Conservation (phyloP, 352 stramenopile species). For the Aphanomyces astaci region DNA sequence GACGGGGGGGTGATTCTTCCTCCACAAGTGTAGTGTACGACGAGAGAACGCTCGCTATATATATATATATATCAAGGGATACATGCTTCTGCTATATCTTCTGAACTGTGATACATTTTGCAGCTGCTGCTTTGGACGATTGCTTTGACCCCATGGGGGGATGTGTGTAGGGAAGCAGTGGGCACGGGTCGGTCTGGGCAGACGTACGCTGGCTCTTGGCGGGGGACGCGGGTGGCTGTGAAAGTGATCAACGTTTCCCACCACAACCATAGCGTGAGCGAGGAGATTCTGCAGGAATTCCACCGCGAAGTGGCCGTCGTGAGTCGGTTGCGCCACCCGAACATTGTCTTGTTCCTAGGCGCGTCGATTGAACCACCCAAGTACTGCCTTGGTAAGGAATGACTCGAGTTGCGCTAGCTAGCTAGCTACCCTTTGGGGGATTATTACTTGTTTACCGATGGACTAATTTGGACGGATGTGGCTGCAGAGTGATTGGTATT, state of each 20-base stretch:
- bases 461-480: no score
- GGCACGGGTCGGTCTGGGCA: conserved; percentile 65
- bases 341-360: conserved; percentile 81
- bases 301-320: conserved; percentile 78
- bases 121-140: no score
- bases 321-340: conserved; percentile 76
- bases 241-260: conserved; percentile 72
- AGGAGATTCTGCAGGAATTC: conserved; percentile 80
- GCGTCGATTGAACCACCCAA: conserved; percentile 64
- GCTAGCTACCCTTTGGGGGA: no score
- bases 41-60: no score
- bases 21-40: no score
- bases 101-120: no score
- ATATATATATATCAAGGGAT: no score
- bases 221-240: conserved; percentile 65
- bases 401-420: no score
- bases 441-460: no score
- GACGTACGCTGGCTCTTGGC: conserved; percentile 74
- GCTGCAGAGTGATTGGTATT: no score
- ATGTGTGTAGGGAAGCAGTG: conserved; percentile 34
- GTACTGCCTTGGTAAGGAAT: conserved; percentile 76
- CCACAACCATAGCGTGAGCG: conserved; percentile 53
- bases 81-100: no score
- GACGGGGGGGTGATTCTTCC: no score
- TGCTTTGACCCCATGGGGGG: neutral